A percentile compares a stretch with the other conserved stretches of the same genome.
These are phyloP conservation scores for Phaffomyces thermotolerans DNA, from an alignment of 805 yeast genomes.

Conservation along the genomic window DNA sequence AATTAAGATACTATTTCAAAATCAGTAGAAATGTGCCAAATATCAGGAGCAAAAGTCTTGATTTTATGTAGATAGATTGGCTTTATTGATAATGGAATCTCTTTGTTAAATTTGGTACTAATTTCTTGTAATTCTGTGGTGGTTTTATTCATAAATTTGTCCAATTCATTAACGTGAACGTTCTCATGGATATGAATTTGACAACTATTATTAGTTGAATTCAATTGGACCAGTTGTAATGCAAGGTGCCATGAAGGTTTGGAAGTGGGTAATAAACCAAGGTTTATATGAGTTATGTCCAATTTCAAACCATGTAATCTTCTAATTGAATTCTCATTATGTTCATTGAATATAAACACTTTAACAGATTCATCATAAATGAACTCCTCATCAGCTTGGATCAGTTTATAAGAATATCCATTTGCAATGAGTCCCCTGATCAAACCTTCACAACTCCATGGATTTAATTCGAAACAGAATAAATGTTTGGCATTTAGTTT, in stretches of 20 bases:
- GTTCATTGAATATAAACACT: slow-evolving; percentile 49
- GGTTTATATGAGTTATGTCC: slow-evolving; percentile 51
- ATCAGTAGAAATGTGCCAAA: slow-evolving; percentile 68
- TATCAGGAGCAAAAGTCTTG: slow-evolving; percentile 83
- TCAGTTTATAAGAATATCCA: slow-evolving; percentile 30
- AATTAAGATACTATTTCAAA: neutral
- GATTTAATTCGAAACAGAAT: slow-evolving; percentile 78
- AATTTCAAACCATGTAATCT: slow-evolving; percentile 30
- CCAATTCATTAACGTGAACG: slow-evolving; percentile 40
- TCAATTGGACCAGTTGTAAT: slow-evolving; percentile 15
- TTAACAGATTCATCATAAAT: slow-evolving; percentile 16
- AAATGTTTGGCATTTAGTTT: slow-evolving; percentile 43
- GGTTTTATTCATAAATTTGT: slow-evolving; percentile 8
- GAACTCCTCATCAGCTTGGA: slow-evolving; percentile 29
- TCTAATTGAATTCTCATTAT: slow-evolving; percentile 43
- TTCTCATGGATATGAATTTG: slow-evolving; percentile 72
- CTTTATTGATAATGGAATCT: neutral
- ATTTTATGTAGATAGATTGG: slow-evolving; percentile 49
- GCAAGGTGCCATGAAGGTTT: slow-evolving; percentile 53
- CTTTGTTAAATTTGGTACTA: neutral
- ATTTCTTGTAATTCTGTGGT: slow-evolving; percentile 2
- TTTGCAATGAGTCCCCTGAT: slow-evolving; percentile 45
- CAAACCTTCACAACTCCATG: slow-evolving; percentile 77
- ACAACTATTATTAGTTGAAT: slow-evolving; percentile 1
- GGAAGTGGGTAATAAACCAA: slow-evolving; percentile 76